These are phyloP conservation scores for Xylaria hypoxylon DNA, from an alignment of 2,329 filamentous ascomycete genomes.

Conservation along the genomic window DNA sequence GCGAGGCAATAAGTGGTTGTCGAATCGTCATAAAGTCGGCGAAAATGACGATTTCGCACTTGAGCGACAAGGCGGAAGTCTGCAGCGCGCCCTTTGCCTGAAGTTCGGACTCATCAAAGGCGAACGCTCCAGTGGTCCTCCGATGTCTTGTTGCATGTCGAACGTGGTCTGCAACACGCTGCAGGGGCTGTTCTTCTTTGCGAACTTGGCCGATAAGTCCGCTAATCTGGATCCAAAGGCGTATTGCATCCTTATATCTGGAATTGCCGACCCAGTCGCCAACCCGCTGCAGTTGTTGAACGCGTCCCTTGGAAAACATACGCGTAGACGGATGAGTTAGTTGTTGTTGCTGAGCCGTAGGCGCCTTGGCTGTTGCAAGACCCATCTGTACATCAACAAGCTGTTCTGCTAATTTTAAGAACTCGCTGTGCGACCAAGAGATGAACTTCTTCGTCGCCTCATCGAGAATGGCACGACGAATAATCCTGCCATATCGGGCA, in stretches of 20 bases:
- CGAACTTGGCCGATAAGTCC: constrained; percentile 49
- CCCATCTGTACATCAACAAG: constrained; percentile 45
- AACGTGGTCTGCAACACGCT: constrained; percentile 60
- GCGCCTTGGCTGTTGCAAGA: constrained; percentile 12
- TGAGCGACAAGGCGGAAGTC: constrained; percentile 58
- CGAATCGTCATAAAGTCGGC: constrained; percentile 52
- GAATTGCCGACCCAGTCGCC: constrained; percentile 37
- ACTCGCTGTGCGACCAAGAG: constrained; percentile 60
- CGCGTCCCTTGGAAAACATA: constrained; percentile 20
- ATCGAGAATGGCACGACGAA: constrained; percentile 70
- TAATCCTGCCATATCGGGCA: constrained; percentile 70
- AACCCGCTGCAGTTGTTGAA: constrained; percentile 37
- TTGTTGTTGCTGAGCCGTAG: background rate
- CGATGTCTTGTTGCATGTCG: constrained; percentile 53
- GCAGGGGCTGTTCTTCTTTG: constrained; percentile 62
- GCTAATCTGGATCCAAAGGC: constrained; percentile 40
- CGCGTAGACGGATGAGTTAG: constrained; percentile 10
- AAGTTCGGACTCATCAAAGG: constrained; percentile 52
- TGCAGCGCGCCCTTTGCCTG: constrained; percentile 56
- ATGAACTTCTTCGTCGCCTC: constrained; percentile 74
- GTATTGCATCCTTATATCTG: constrained; percentile 44
- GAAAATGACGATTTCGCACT: constrained; percentile 62
- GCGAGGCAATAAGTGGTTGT: constrained; percentile 15
- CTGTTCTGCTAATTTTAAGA: constrained; percentile 54
- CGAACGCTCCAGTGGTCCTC: constrained; percentile 47